These are phyloP conservation scores for Zizania latifolia DNA, from an alignment of 176 grass and related monocot species.

Conservation along the genomic window DNA sequence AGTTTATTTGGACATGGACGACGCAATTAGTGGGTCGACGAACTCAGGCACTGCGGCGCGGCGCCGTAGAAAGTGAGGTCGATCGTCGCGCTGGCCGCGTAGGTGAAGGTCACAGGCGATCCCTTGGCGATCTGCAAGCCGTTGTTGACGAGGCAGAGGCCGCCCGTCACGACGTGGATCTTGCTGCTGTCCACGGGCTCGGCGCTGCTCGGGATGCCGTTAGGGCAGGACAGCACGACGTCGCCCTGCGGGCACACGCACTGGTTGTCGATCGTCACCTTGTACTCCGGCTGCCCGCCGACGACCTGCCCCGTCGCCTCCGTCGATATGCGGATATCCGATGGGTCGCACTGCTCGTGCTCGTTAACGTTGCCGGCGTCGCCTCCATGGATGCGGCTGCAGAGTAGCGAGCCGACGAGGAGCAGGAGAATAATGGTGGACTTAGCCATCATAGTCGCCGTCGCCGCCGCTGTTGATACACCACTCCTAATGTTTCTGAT, in stretches of 20 bases:
- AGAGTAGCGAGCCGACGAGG: not conserved
- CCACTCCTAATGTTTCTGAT: too few relatives aligned
- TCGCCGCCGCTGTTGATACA: too few relatives aligned
- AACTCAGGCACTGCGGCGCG: not conserved
- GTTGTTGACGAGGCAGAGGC: not conserved
- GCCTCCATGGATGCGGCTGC: not conserved
- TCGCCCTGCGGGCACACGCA: constrained; percentile 16
- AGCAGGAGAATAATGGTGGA: not conserved
- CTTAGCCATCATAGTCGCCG: too few relatives aligned
- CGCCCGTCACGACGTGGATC: not conserved
- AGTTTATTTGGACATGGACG: too few relatives aligned
- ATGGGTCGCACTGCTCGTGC: not conserved
- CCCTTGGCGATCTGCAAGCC: not conserved
- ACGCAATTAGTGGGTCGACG: too few relatives aligned
- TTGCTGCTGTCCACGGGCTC: not conserved
- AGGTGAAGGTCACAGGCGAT: not conserved
- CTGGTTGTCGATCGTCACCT: constrained; percentile 13
- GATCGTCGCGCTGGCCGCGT: not conserved
- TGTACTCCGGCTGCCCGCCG: constrained; percentile 10
- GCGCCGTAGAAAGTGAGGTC: not conserved
- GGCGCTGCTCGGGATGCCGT: not conserved
- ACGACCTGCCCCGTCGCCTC: not conserved
- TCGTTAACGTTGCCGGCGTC: not conserved
- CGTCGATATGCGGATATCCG: not conserved
- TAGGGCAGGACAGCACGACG: not conserved